A percentile compares a stretch with the other conserved stretches of the same genome.
These are phyloP conservation scores for Lipomyces japonicus DNA, from an alignment of 805 yeast species.

Conservation along the genomic window DNA sequence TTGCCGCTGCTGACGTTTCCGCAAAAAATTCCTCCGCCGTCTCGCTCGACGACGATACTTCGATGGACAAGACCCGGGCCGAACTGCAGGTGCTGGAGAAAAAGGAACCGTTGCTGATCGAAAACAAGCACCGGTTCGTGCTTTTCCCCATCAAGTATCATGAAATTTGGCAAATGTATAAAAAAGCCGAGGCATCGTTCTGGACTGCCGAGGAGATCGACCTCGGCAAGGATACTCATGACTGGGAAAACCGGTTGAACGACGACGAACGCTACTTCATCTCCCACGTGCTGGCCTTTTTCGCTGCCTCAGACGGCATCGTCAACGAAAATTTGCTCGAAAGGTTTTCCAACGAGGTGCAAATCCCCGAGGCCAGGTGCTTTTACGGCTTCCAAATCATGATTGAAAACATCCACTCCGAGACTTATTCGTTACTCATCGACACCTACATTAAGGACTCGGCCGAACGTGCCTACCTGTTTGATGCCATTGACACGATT, in stretches of 20 bases:
- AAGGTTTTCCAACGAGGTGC: conserved; percentile 96
- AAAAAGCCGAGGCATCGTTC: conserved; percentile 98
- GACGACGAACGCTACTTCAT: conserved; percentile 91
- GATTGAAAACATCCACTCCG: conserved; percentile 99
- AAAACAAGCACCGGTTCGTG: conserved; percentile 85
- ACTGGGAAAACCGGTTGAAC: conserved; percentile 86
- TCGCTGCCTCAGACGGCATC: conserved; percentile 98
- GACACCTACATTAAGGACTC: conserved; percentile 97
- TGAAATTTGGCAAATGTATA: conserved; percentile 97
- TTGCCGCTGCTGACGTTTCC: neutral
- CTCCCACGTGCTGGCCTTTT: conserved; percentile 91
- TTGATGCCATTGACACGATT: conserved; percentile 93
- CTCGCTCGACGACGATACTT: neutral
- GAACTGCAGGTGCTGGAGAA: conserved; percentile 66
- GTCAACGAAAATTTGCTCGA: conserved; percentile 97
- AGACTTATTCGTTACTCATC: conserved; percentile 89
- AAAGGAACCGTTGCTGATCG: conserved; percentile 82
- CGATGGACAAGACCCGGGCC: conserved; percentile 30
- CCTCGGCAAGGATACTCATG: conserved; percentile 82
- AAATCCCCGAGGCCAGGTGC: conserved; percentile 95
- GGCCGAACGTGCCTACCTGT: conserved; percentile 81
- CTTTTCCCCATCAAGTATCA: conserved; percentile 94
- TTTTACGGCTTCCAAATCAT: conserved; percentile 99
- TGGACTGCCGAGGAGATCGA: conserved; percentile 99
- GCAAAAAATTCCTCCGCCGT: conserved; percentile 8